A percentile compares a stretch with the other conserved stretches of the same genome.
These are phyloP conservation scores for Trifolium fragiferum DNA, from an alignment of 306 rosid genomes.

Conservation along the genomic window DNA sequence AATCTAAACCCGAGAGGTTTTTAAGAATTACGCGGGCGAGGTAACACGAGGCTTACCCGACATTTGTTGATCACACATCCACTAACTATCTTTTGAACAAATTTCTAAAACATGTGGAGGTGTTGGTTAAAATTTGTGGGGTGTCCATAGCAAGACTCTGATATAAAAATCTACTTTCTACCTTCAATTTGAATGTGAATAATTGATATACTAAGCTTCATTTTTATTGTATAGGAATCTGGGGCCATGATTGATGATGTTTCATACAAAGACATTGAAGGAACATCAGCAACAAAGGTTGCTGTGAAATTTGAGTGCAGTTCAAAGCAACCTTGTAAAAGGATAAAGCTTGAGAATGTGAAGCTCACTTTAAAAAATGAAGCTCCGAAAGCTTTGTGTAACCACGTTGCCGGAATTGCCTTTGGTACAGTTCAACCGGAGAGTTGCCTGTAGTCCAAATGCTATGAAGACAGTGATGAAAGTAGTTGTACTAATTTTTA, in stretches of 20 bases:
- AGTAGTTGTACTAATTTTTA: neutral
- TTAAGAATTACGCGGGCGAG: neutral
- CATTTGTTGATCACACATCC: too few species aligned
- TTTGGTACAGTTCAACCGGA: constrained; percentile 50
- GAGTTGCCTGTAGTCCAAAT: constrained; percentile 45
- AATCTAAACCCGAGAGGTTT: too few species aligned
- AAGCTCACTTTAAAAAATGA: constrained; percentile 48
- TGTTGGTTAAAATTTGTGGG: too few species aligned
- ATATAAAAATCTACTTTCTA: neutral
- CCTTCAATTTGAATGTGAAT: neutral
- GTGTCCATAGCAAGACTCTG: too few species aligned
- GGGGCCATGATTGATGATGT: constrained; percentile 56
- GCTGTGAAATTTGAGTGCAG: constrained; percentile 68
- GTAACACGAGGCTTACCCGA: too few species aligned
- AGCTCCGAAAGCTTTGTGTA: constrained; percentile 48
- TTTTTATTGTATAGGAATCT: constrained; percentile 40
- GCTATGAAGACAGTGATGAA: neutral
- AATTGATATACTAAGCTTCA: neutral
- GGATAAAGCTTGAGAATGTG: constrained; percentile 52
- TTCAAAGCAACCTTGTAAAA: constrained; percentile 50
- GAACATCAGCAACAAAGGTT: constrained; percentile 60
- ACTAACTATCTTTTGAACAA: too few species aligned
- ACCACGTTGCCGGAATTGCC: constrained; percentile 45
- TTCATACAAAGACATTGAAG: constrained; percentile 52
- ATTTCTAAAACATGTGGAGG: too few species aligned